A percentile compares a stretch with the other conserved stretches of the same genome.
Conservation (phyloP, 1,284 basidiomycete genomes). For the Ustilago vetiveriae region DNA sequence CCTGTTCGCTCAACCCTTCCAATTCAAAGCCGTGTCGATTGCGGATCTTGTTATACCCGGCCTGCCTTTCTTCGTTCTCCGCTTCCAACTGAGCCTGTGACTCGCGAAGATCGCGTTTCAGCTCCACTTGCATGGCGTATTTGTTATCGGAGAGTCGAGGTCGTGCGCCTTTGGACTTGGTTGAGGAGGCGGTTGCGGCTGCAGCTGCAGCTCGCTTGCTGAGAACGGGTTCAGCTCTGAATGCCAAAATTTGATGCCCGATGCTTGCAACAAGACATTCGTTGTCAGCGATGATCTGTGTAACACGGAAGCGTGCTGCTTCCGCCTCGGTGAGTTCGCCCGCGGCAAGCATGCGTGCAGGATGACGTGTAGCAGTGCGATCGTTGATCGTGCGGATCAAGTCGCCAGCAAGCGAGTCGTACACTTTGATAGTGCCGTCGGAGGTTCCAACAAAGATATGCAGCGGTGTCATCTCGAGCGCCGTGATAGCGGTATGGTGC, state of each 20-base stretch:
- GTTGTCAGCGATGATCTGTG: constrained; percentile 74
- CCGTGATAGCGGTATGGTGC: constrained; percentile 57
- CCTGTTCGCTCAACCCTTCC: constrained; percentile 77
- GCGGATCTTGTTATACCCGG: constrained; percentile 70
- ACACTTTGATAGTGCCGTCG: constrained; percentile 74
- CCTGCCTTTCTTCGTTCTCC: constrained; percentile 75
- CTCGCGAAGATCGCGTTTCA: constrained; percentile 61
- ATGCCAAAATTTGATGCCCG: constrained; percentile 76
- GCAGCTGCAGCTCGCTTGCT: constrained; percentile 26
- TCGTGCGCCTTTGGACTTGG: constrained; percentile 14
- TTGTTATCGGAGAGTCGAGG: constrained; percentile 39
- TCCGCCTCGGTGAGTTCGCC: constrained; percentile 68
- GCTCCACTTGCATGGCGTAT: constrained; percentile 46
- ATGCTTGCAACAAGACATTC: constrained; percentile 76
- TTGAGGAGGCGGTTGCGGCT: constrained; percentile 14
- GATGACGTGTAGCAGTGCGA: constrained; percentile 66
- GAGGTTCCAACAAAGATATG: constrained; percentile 64
- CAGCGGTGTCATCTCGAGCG: constrained; percentile 51
- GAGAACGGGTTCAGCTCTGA: constrained; percentile 73
- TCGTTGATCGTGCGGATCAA: constrained; percentile 64
- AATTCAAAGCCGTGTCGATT: constrained; percentile 70
- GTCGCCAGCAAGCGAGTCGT: constrained; percentile 75
- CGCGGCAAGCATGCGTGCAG: constrained; percentile 73
- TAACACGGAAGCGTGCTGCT: constrained; percentile 71
- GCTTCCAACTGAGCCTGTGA: constrained; percentile 69